Base-by-base conservation (phyloP, 805 yeast species). In the Diddensiella transvaalensis region DNA sequence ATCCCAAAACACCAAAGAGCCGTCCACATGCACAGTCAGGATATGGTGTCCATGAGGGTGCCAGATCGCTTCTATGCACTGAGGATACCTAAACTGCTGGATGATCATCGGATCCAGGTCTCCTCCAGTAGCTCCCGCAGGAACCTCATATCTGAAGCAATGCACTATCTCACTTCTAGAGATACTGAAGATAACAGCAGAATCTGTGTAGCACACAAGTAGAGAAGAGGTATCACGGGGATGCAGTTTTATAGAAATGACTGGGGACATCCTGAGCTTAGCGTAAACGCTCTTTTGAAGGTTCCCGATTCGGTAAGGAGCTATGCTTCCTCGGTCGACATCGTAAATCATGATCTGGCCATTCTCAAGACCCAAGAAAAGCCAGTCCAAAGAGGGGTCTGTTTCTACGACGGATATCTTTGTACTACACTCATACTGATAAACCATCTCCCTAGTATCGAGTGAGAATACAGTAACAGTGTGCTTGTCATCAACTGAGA, bases 41-140 rank as follows among this genome's bases (percentile, higher is more conserved):
- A 87, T 68, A 61, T 90, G 95, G 40, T 89, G 75, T 0, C 98
- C 96, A 61, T 88, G 88, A 2, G 99, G 99, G 65, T 91, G 97
- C 79, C 87, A 93, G 29, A 79, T 71, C 0, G 96, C 82, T 43
- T 81, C 68, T 1, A 68, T 49, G 0, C 74, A 57, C 19, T 60
- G 63, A 2, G 82, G 82, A n/a, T 51, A 58, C 44, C 82, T 50
- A 24, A 46, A 41, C 6, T 51, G 52, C 22, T 47, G 40, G 13
- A 49, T 48, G 18, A 49, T 61, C 0, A 59, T 37, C 1, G 64
- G 58, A 18, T 59, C 56, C 2, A 64, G 52, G 40, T 79, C 83
- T 13, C 87, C 89, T 4, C 95, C 95, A 13, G 84, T 82, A 0
- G 87, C 83, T 5, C 80, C 84, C 35, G 82, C 74, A 0, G 84